These are phyloP conservation scores for Lignosus rhinocerotis DNA, from an alignment of 1,284 basidiomycete species.

Conservation along the genomic window DNA sequence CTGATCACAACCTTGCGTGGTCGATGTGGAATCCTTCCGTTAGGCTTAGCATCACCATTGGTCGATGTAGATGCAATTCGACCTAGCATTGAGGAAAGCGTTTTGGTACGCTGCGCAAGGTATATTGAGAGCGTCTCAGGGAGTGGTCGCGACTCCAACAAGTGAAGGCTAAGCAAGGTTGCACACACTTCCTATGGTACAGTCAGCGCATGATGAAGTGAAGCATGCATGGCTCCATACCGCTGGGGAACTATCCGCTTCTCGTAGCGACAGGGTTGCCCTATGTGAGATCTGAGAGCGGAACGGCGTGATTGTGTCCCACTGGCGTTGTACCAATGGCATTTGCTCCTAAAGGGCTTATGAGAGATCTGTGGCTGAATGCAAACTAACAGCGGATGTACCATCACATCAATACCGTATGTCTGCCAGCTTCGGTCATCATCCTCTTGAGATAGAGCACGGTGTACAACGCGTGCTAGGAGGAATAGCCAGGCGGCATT, in stretches of 20 bases:
- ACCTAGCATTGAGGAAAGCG: constrained; percentile 51
- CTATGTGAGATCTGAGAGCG: constrained; percentile 83
- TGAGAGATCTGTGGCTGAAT: neutral
- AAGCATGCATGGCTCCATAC: neutral
- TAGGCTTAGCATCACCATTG: constrained; percentile 37
- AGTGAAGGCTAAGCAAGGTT: constrained; percentile 76
- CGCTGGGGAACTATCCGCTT: constrained; percentile 34
- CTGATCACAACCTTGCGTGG: constrained; percentile 38
- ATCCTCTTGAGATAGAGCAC: constrained; percentile 58
- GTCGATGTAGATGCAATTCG: constrained; percentile 26
- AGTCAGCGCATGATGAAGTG: neutral
- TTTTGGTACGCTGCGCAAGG: constrained; percentile 71
- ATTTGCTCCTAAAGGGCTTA: constrained; percentile 61
- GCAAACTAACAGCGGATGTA: constrained; percentile 33
- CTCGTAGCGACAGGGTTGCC: constrained; percentile 73
- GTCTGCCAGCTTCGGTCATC: constrained; percentile 49
- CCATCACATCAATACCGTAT: constrained; percentile 65
- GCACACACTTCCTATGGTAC: constrained; percentile 64
- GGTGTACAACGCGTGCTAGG: constrained; percentile 79
- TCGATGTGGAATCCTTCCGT: constrained; percentile 24
- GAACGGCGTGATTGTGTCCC: constrained; percentile 84
- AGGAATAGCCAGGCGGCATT: constrained; percentile 86
- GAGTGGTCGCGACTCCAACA: constrained; percentile 81
- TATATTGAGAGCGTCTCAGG: constrained; percentile 69
- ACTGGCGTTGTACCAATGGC: constrained; percentile 84